Evolutionary conservation across 2,329 filamentous ascomycete species (phyloP).

Genomic region (Monosporascus sp.): DNA sequence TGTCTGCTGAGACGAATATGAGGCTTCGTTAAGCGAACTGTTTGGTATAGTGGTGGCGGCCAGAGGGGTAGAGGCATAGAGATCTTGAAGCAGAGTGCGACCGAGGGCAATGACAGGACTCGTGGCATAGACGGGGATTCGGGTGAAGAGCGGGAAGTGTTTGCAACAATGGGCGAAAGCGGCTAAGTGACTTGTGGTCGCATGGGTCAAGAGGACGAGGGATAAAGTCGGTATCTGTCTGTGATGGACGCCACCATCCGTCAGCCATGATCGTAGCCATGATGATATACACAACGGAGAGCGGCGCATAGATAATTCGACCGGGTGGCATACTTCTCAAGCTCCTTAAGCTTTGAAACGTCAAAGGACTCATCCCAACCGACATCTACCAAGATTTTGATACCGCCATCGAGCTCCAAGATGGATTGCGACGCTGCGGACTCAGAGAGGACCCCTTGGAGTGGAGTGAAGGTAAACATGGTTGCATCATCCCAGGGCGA

Average conservation of each 20-base stretch:
- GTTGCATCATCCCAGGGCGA: conserved; percentile 20
- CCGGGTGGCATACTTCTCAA: conserved; percentile 67
- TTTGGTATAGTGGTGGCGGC: conserved; percentile 78
- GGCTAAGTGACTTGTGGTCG: conserved; percentile 84
- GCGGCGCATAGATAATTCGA: conserved; percentile 2
- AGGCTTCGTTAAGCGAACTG: conserved; percentile 62
- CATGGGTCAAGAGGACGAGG: conserved; percentile 88
- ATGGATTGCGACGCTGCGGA: conserved; percentile 91
- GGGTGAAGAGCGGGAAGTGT: conserved; percentile 83
- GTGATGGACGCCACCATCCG: conserved; percentile 12
- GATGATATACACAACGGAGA: not conserved
- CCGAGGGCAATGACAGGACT: conserved; percentile 89
- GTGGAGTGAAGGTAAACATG: conserved; percentile 95
- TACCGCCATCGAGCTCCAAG: conserved; percentile 89
- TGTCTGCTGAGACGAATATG: conserved; percentile 46
- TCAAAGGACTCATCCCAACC: conserved; percentile 96
- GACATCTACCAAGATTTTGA: conserved; percentile 91
- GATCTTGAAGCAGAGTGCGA: conserved; percentile 81
- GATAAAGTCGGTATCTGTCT: conserved; percentile 90
- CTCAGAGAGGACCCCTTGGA: conserved; percentile 85
- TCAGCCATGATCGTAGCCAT: conserved; percentile 4
- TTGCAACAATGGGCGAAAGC: conserved; percentile 97
- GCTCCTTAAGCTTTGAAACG: conserved; percentile 70
- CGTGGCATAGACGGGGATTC: conserved; percentile 92
- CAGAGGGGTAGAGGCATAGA: conserved; percentile 86